Conservation (phyloP, 148 eudicot species). For the Chenopodium berlandieri region DNA sequence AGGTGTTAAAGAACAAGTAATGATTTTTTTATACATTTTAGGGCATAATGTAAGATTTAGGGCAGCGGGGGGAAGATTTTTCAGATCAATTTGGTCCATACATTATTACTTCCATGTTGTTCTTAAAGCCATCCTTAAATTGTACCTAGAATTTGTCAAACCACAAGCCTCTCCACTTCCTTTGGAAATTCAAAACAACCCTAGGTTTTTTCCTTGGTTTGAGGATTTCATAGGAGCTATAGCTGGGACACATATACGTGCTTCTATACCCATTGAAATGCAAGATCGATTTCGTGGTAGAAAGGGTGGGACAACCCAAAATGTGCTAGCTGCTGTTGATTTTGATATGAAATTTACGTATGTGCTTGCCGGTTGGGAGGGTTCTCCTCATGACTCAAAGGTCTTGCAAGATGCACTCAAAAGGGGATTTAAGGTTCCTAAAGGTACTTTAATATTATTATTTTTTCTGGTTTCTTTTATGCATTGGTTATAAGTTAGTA, state of each 20-base stretch:
- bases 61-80: too few relatives aligned
- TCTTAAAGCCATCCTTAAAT: too few relatives aligned
- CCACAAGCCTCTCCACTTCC: not conserved
- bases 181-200: not conserved
- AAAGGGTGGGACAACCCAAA: not conserved
- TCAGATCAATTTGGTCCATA: too few relatives aligned
- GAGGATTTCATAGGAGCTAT: not conserved
- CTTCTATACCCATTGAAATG: not conserved
- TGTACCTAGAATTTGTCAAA: not conserved
- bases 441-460: not conserved
- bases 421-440: not conserved
- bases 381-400: not conserved
- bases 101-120: too few relatives aligned
- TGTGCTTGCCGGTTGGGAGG: not conserved
- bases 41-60: too few relatives aligned
- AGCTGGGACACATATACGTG: not conserved
- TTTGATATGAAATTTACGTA: constrained; percentile 3
- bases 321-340: not conserved
- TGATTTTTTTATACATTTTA: too few relatives aligned
- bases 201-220: constrained; percentile 7
- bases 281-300: constrained; percentile 7
- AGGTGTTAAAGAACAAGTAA: too few relatives aligned
- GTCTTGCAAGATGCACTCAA: not conserved
- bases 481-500: too few relatives aligned
- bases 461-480: too few relatives aligned